Evolutionary conservation across 2,329 filamentous ascomycete species (phyloP).

Genomic region (Ascocoryne sarcoides): DNA sequence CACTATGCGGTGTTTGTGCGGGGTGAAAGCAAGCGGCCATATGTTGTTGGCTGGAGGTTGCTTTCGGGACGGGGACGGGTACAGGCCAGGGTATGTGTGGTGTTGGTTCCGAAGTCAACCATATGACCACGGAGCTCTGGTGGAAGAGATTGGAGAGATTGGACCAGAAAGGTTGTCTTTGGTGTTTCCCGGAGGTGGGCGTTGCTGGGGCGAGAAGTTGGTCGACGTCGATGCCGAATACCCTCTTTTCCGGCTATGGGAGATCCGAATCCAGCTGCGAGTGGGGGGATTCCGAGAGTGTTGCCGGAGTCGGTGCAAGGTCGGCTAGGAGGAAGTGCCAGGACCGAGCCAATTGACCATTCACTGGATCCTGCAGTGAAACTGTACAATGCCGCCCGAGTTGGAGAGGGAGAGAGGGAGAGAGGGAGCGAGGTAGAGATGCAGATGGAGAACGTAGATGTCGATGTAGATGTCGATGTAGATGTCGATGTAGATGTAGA

Average conservation of each 20-base stretch:
- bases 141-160: neutral
- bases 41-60: neutral
- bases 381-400: neutral
- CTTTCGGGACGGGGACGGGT: no score
- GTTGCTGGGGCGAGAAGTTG: neutral
- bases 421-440: neutral
- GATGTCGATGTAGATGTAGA: no score
- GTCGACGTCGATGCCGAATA: neutral
- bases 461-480: no score
- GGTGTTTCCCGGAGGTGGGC: neutral
- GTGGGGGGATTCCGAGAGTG: neutral
- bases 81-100: no score
- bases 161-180: neutral
- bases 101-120: neutral
- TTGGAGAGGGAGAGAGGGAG: neutral
- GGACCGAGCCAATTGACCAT: constrained; percentile 9
- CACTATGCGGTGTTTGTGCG: neutral
- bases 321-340: neutral
- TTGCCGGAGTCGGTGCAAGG: neutral
- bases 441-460: neutral
- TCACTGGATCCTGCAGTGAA: constrained; percentile 27
- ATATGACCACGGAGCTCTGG: neutral
- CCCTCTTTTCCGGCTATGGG: neutral
- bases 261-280: neutral
- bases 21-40: neutral